Percentiles rank a stretch among this genome's conserved stretches.
Conservation (phyloP, 257 asterid species). For the Solanum virginianum region DNA sequence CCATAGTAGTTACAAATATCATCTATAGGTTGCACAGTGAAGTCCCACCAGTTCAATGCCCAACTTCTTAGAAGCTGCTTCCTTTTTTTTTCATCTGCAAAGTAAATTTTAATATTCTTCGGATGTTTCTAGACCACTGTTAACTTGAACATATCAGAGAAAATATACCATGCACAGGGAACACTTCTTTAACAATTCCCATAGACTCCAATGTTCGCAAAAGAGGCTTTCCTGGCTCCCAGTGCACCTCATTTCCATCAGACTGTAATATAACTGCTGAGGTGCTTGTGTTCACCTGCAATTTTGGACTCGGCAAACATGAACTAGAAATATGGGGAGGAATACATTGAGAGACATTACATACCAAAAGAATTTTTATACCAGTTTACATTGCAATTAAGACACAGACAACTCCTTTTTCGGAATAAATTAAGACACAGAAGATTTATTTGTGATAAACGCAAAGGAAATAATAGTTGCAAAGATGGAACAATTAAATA, state of each 20-base stretch:
- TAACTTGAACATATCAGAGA: slow-evolving; percentile 6
- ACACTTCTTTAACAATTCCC: slow-evolving; percentile 67
- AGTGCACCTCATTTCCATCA: slow-evolving; percentile 32
- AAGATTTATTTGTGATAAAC: not conserved
- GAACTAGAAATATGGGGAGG: not conserved
- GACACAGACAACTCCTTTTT: not conserved
- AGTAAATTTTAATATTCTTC: not conserved
- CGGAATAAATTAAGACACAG: not conserved
- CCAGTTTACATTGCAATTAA: not conserved
- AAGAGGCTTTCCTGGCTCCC: slow-evolving; percentile 69
- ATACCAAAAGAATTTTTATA: too few relatives aligned
- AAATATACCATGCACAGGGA: slow-evolving; percentile 75
- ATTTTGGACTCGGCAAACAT: slow-evolving; percentile 1
- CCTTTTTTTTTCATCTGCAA: slow-evolving; percentile 62
- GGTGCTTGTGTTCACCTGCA: slow-evolving; percentile 52
- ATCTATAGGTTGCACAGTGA: slow-evolving; percentile 82
- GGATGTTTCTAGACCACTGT: not conserved
- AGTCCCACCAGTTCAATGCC: slow-evolving; percentile 91
- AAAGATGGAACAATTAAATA: not conserved
- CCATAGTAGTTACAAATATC: slow-evolving; percentile 83
- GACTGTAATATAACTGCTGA: slow-evolving; percentile 22
- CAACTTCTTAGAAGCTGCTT: slow-evolving; percentile 80
- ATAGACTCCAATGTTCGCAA: slow-evolving; percentile 40
- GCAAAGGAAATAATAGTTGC: not conserved
- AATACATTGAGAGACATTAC: not conserved